Evolutionary conservation across 2,329 filamentous ascomycete species (phyloP).

Genomic region (Fusarium citri): DNA sequence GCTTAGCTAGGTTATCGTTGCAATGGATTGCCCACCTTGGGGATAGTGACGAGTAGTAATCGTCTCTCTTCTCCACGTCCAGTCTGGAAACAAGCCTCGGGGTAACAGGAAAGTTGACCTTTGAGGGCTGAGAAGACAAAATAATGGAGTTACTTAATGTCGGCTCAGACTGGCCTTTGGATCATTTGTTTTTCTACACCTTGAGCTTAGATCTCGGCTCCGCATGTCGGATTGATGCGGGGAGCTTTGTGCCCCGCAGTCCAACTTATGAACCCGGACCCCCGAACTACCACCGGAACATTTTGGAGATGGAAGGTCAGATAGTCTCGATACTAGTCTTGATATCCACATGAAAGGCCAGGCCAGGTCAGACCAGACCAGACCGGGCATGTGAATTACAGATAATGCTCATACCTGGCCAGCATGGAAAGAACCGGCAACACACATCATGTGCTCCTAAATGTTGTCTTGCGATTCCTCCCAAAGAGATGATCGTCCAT

Average conservation of each 20-base stretch:
- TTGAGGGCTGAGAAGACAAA: neutral
- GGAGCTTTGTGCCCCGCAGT: conserved; percentile 37
- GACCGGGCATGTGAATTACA: neutral
- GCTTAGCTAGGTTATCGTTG: conserved; percentile 10
- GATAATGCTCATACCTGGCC: neutral
- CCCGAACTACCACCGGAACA: conserved; percentile 28
- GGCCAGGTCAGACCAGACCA: neutral
- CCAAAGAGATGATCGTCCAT: neutral
- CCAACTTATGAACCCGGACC: conserved; percentile 20
- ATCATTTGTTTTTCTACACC: neutral
- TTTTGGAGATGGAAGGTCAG: conserved; percentile 1
- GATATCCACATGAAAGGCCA: conserved; percentile 22
- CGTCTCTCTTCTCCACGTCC: conserved; percentile 19
- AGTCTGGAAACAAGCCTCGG: neutral
- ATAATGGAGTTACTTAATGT: neutral
- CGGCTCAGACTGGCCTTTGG: neutral
- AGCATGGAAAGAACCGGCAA: neutral
- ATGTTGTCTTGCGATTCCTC: too few relatives aligned
- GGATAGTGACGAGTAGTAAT: neutral
- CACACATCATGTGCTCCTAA: neutral
- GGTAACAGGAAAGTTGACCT: neutral
- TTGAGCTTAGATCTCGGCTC: conserved; percentile 14
- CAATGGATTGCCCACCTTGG: conserved; percentile 9
- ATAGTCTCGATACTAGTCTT: conserved; percentile 12
- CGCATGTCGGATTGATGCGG: conserved; percentile 34